Evolutionary conservation across 805 yeast species (phyloP), one percentile per base, ranked within the genome.

Genomic region (Candida anglica): DNA sequence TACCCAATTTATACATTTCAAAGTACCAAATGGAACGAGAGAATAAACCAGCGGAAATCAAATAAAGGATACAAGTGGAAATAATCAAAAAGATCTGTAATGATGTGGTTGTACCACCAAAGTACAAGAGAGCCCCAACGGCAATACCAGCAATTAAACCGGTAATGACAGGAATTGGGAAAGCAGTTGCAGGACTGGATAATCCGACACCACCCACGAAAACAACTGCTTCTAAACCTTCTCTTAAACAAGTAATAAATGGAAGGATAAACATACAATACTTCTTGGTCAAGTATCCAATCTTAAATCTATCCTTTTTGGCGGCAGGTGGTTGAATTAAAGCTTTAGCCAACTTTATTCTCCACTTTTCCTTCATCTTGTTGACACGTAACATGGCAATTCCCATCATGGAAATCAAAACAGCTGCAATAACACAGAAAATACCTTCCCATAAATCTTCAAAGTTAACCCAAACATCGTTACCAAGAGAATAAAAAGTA

Each of bases 401-500:
- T 53, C 97, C 96, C 96, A 88, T 88, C 48, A 82, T 48, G 6
- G 95, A 75, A 53, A 88, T 88, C 77, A 88, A 75, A 32, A 84
- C 66, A 0, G 94, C 75, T 3, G 96, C 97, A 55, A 88, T 79
- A 47, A 88, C 63, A 60, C 93, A 84, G 56, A 88, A 86, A 37
- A 86, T 71, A 66, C 96, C 96, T 71, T 89, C 96, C 96, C 96
- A 88, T 37, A 88, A 60, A 56, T 89, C 96, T 56, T 88, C 97
- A 7, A 94, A 77, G n/a, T 62, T 55, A 33, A 87, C 72, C 82
- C 95, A 88, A 43, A 87, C 74, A 71, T 88, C 93, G 35, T 75
- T 75, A 42, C 82, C 79, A 33, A 82, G 69, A 25, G 82, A 63
- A 58, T 89, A 88, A 64, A 85, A 88, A n/a, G 86, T 88, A 59